These are phyloP conservation scores for Sequoia sempervirens DNA, from an alignment of 75 land plant genomes.

Conservation along the genomic window DNA sequence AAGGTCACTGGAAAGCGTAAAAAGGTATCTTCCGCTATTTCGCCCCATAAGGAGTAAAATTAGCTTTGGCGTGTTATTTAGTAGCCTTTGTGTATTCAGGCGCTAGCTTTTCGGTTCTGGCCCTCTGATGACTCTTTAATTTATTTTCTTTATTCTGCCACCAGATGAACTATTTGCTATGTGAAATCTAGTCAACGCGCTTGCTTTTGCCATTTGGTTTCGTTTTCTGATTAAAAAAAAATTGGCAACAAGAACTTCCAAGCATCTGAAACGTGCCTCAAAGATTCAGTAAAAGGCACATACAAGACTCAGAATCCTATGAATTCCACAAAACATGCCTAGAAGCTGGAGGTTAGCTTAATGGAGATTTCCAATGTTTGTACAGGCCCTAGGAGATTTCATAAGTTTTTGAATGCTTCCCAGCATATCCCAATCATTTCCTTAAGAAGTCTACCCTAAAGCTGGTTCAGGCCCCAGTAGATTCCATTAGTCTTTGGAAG, in stretches of 20 bases:
- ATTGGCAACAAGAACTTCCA: neutral
- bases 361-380: neutral
- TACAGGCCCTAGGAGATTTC: neutral
- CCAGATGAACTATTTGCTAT: neutral
- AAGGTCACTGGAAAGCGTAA: constrained; percentile 94
- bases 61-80: neutral
- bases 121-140: neutral
- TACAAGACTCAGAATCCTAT: neutral
- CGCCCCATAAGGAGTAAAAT: too few species aligned
- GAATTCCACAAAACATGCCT: neutral
- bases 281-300: neutral
- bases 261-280: neutral
- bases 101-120: neutral
- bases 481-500: too few species aligned
- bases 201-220: neutral
- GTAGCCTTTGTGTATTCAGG: neutral
- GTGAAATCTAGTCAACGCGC: neutral
- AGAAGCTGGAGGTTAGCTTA: neutral
- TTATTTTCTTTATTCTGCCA: neutral
- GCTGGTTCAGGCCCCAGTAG: too few species aligned
- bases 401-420: neutral
- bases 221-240: too few species aligned
- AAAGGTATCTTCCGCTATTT: constrained; percentile 24
- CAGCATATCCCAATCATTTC: neutral
- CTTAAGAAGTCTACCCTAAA: neutral